Percentiles rank a stretch among this genome's conserved stretches.
These are phyloP conservation scores for Ganoderma lucidum DNA, from an alignment of 1,284 basidiomycete species.

Conservation along the genomic window DNA sequence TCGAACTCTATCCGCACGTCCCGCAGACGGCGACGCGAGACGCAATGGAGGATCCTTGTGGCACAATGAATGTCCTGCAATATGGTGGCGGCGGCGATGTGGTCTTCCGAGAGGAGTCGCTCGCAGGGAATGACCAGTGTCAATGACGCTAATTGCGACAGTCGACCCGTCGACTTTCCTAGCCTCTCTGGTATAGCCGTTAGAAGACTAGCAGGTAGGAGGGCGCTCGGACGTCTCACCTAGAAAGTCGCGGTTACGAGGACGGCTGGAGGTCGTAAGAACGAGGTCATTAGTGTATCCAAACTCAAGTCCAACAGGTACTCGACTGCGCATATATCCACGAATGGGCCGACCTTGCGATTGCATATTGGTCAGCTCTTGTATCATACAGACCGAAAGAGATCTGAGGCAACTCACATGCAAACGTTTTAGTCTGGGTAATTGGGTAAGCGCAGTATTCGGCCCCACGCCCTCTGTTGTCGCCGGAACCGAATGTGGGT, in stretches of 20 bases:
- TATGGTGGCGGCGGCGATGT: background rate
- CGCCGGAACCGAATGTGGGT: background rate
- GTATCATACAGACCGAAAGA: background rate
- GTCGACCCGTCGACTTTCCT: background rate
- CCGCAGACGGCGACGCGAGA: background rate
- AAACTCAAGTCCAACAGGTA: background rate
- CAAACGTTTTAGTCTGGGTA: background rate
- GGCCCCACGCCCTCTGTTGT: background rate
- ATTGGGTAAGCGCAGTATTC: background rate
- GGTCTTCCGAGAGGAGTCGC: background rate
- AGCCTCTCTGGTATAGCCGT: background rate
- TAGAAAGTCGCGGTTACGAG: background rate
- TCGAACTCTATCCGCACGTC: background rate
- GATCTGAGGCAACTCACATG: background rate
- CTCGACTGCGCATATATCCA: background rate
- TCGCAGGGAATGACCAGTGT: background rate
- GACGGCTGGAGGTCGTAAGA: background rate
- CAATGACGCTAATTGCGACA: background rate
- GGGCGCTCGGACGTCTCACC: background rate
- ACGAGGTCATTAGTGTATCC: background rate
- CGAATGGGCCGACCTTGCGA: background rate
- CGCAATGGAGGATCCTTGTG: background rate
- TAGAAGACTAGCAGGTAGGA: background rate
- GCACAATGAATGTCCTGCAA: background rate
- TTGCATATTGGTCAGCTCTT: background rate